Evolutionary conservation across 805 yeast genomes (phyloP).

Genomic region (Candida maesae): DNA sequence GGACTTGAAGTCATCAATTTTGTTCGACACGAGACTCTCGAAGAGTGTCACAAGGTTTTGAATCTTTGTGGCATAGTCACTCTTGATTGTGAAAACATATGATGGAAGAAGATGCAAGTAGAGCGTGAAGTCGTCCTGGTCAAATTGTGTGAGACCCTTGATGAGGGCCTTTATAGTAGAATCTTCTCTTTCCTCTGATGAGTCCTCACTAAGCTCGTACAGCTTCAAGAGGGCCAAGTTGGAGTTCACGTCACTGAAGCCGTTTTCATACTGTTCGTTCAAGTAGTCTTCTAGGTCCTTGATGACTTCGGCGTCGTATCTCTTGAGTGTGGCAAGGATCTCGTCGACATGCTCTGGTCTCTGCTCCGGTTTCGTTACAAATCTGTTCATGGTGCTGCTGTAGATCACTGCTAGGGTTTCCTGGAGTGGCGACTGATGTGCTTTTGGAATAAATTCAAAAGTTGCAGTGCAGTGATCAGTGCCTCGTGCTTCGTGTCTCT

Average conservation of each 20-base stretch:
- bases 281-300: conserved; percentile 43
- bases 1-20: conserved; percentile 17
- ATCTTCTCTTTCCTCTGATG: conserved; percentile 35
- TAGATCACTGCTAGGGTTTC: neutral
- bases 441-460: no score
- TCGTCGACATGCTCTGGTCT: conserved; percentile 40
- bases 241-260: conserved; percentile 38
- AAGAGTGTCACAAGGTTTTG: conserved; percentile 23
- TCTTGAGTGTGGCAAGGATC: conserved; percentile 38
- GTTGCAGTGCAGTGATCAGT: no score
- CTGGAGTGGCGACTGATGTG: no score
- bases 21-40: conserved; percentile 23
- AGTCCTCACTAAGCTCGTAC: conserved; percentile 35
- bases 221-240: conserved; percentile 45
- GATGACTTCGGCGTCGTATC: conserved; percentile 42
- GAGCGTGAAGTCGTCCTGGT: conserved; percentile 39
- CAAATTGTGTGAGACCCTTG: conserved; percentile 39
- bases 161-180: conserved; percentile 36
- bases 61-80: conserved; percentile 24
- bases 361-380: conserved; percentile 30
- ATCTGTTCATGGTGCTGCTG: conserved; percentile 30
- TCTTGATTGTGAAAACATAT: conserved; percentile 28
- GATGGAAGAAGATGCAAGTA: conserved; percentile 44
- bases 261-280: conserved; percentile 33
- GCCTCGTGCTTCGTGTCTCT: no score